Percentiles rank a stretch among this genome's conserved stretches.
These are phyloP conservation scores for Metschnikowia proteae DNA, from an alignment of 805 yeast species.

Conservation along the genomic window DNA sequence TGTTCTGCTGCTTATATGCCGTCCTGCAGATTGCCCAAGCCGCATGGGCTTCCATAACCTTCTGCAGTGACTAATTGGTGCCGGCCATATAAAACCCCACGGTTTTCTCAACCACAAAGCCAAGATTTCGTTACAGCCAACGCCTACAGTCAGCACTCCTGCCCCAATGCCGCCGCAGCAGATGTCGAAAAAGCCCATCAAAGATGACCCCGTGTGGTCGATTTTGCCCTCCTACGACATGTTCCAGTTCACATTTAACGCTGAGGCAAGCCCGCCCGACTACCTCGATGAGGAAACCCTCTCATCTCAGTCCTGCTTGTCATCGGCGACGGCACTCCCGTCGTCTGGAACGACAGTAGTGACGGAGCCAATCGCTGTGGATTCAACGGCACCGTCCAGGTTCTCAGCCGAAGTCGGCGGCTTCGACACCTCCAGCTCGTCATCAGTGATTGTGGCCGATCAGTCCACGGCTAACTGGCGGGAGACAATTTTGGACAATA, in stretches of 20 bases:
- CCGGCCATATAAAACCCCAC: too few species aligned
- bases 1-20: too few species aligned
- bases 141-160: too few species aligned
- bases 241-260: conserved; percentile 22
- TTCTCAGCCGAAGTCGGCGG: background rate
- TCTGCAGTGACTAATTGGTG: too few species aligned
- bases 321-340: background rate
- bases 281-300: conserved; percentile 14
- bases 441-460: conserved; percentile 29
- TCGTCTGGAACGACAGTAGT: background rate
- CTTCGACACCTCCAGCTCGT: background rate
- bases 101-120: too few species aligned
- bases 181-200: background rate
- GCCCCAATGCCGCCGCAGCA: too few species aligned
- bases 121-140: too few species aligned
- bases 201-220: conserved; percentile 32
- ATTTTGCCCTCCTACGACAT: conserved; percentile 40
- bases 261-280: conserved; percentile 14
- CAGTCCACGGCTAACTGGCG: conserved; percentile 33
- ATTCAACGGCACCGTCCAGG: too few species aligned
- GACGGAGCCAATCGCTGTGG: background rate
- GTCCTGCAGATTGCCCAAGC: too few species aligned
- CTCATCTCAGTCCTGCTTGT: background rate
- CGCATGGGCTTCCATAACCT: too few species aligned
- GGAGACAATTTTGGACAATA: conserved; percentile 37